These are phyloP conservation scores for Sarocladiaceae sp. DNA, from an alignment of 2,329 filamentous ascomycete genomes.

Conservation along the genomic window DNA sequence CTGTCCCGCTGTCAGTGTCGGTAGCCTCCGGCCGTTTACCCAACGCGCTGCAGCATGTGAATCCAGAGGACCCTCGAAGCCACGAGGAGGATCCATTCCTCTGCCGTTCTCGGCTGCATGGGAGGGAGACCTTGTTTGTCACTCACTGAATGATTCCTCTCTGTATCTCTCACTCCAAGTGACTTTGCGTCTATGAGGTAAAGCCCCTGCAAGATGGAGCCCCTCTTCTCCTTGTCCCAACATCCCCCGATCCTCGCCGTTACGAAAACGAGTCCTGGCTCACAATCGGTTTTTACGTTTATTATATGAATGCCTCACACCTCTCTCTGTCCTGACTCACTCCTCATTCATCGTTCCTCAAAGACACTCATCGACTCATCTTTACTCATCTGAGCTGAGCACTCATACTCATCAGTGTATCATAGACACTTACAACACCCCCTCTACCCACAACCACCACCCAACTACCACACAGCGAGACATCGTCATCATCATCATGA, in stretches of 20 bases:
- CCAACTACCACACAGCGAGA: no score
- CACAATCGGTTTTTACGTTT: background rate
- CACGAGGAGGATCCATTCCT: no score
- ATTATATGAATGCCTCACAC: slow-evolving; percentile 6
- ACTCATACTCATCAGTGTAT: background rate
- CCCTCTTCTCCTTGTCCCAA: background rate
- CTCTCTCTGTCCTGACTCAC: background rate
- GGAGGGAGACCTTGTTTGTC: no score
- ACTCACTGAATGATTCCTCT: no score
- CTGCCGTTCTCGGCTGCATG: no score
- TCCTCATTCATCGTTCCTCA: slow-evolving; percentile 2
- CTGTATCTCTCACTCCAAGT: no score
- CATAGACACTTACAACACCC: background rate
- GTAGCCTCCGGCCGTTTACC: slow-evolving; percentile 9
- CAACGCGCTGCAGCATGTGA: no score
- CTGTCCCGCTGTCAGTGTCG: background rate
- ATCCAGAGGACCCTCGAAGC: no score
- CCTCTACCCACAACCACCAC: no score
- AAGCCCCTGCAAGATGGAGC: background rate
- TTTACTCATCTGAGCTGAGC: slow-evolving; percentile 1
- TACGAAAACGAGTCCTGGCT: slow-evolving; percentile 1
- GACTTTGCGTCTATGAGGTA: no score
- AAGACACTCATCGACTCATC: slow-evolving; percentile 3
- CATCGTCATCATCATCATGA: background rate
- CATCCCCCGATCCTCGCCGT: slow-evolving; percentile 1